These are phyloP conservation scores for Ophiostoma perfectum DNA, from an alignment of 2,329 filamentous ascomycete genomes.

Conservation along the genomic window DNA sequence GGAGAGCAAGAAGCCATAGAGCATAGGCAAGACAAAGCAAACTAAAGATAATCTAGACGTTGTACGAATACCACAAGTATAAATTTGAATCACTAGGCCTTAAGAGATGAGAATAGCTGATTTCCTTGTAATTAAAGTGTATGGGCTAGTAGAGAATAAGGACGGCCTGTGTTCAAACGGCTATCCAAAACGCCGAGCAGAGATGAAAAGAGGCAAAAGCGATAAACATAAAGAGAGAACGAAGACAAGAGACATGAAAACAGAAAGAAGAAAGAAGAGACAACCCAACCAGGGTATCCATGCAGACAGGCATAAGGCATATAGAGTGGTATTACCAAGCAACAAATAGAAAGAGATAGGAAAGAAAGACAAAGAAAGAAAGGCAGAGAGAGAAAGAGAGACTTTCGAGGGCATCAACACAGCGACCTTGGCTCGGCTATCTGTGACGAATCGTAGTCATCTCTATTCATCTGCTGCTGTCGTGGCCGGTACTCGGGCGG, in stretches of 20 bases:
- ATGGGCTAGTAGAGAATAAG: too few species aligned
- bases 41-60: background rate
- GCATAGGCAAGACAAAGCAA: background rate
- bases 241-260: background rate
- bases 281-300: background rate
- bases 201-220: background rate
- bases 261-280: background rate
- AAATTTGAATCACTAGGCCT: background rate
- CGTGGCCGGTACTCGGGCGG: constrained; percentile 9
- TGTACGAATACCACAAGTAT: constrained; percentile 7
- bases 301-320: background rate
- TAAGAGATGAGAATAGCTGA: background rate
- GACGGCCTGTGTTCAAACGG: too few species aligned
- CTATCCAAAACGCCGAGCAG: background rate
- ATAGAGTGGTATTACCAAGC: background rate
- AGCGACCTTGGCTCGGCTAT: constrained; percentile 17
- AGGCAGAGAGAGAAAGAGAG: background rate
- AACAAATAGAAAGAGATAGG: background rate
- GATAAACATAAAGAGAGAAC: background rate
- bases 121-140: background rate
- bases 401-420: constrained; percentile 14
- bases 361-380: background rate
- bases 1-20: constrained; percentile 27
- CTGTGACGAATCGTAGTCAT: background rate
- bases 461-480: background rate